Evolutionary conservation across 768 basidiomycete genomes (phyloP).

Genomic region (Ramaria sp.): DNA sequence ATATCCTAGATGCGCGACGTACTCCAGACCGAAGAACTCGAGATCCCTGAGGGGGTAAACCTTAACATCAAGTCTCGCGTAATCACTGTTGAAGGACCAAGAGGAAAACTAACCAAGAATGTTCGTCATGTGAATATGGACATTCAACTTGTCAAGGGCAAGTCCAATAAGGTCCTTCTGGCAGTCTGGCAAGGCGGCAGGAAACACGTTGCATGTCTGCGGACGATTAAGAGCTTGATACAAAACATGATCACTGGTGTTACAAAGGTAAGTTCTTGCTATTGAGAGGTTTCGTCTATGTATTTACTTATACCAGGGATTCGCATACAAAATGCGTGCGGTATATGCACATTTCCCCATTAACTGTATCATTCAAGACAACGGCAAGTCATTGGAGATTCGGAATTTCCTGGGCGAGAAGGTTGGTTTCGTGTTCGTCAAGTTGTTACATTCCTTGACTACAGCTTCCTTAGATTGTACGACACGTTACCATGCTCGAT

Average conservation of each 20-base stretch:
- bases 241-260: slow-evolving; percentile 98
- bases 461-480: slow-evolving; percentile 51
- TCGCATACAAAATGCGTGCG: slow-evolving; percentile 99
- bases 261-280: slow-evolving; percentile 55
- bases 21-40: slow-evolving; percentile 87
- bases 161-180: slow-evolving; percentile 72
- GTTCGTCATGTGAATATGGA: slow-evolving; percentile 93
- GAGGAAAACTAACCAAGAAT: slow-evolving; percentile 87
- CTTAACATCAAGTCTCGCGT: slow-evolving; percentile 84
- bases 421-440: slow-evolving; percentile 30
- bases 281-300: neutral
- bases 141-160: slow-evolving; percentile 71
- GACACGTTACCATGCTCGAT: slow-evolving; percentile 83
- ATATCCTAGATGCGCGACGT: slow-evolving; percentile 76
- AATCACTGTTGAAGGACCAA: slow-evolving; percentile 85
- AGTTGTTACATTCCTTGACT: neutral
- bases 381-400: slow-evolving; percentile 68
- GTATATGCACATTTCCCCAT: slow-evolving; percentile 99
- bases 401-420: slow-evolving; percentile 95
- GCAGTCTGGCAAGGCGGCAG: slow-evolving; percentile 97
- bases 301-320: slow-evolving; percentile 48
- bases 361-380: slow-evolving; percentile 88
- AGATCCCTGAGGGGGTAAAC: slow-evolving; percentile 75
- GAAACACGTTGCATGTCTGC: slow-evolving; percentile 97
- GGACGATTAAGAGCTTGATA: slow-evolving; percentile 91